phyloP scores from a whole-genome alignment of 1,284 basidiomycete species.

The Tilletia indica region DNA sequence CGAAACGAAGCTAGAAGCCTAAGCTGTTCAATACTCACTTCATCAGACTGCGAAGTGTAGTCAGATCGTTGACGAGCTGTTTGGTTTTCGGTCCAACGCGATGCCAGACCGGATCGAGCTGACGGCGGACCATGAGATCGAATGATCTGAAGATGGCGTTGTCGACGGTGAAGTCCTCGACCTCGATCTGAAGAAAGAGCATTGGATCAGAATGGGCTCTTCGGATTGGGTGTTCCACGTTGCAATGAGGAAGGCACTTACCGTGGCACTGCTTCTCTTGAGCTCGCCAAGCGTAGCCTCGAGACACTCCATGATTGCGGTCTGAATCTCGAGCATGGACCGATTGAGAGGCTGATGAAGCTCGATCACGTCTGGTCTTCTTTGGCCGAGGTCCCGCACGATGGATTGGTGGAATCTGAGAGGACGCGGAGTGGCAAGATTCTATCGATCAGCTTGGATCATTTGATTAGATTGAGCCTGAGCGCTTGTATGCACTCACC shows the following conservation, averaged over 20 bases:
- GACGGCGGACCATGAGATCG: slow-evolving; percentile 80
- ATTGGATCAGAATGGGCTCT: not conserved
- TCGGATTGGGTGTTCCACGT: not conserved
- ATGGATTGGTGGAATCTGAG: slow-evolving; percentile 70
- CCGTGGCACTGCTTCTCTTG: slow-evolving; percentile 80
- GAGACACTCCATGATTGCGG: slow-evolving; percentile 92
- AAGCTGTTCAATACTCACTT: slow-evolving; percentile 62
- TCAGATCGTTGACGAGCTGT: slow-evolving; percentile 83
- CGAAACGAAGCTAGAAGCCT: not conserved
- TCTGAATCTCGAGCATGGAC: slow-evolving; percentile 85
- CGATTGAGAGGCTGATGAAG: slow-evolving; percentile 82
- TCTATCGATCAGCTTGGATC: not conserved
- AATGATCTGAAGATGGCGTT: slow-evolving; percentile 94
- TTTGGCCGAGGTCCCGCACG: slow-evolving; percentile 42
- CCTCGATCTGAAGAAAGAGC: slow-evolving; percentile 68
- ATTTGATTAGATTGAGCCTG: not conserved
- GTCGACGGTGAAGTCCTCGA: slow-evolving; percentile 89
- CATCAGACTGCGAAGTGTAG: slow-evolving; percentile 78
- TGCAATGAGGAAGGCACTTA: slow-evolving; percentile 55
- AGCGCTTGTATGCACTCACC: not conserved
- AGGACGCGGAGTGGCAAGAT: not conserved
- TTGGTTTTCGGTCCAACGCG: slow-evolving; percentile 88
- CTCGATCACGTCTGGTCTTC: slow-evolving; percentile 84
- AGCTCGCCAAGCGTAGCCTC: slow-evolving; percentile 84
- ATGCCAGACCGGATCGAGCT: slow-evolving; percentile 93